phyloP scores from a whole-genome alignment of 768 basidiomycete genomes.

The Boletus rufocinnamomeus region DNA sequence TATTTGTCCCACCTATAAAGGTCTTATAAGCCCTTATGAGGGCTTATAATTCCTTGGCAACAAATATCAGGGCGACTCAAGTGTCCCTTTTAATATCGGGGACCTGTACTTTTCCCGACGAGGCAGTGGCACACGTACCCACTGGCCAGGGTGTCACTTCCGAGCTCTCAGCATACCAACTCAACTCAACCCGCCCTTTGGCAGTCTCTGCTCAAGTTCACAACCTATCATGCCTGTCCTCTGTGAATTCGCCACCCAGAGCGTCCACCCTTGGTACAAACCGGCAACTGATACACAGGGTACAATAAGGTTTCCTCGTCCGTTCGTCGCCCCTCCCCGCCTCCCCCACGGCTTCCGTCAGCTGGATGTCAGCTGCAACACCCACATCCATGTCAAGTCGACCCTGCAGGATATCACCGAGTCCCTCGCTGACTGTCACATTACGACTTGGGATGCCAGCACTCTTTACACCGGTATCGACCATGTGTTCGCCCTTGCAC shows the following conservation, averaged over 20 bases:
- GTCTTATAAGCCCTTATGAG: too few relatives aligned
- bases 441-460: not conserved
- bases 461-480: not conserved
- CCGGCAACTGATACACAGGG: conserved; percentile 9
- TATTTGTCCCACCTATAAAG: too few relatives aligned
- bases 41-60: too few relatives aligned
- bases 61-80: too few relatives aligned
- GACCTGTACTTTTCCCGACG: too few relatives aligned
- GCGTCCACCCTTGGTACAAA: not conserved
- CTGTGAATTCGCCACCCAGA: conserved; percentile 13
- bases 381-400: conserved; percentile 17
- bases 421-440: conserved; percentile 10
- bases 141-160: too few relatives aligned
- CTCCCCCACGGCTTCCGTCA: conserved; percentile 17
- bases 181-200: not conserved
- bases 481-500: conserved; percentile 7
- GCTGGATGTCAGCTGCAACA: conserved; percentile 7
- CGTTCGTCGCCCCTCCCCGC: conserved; percentile 20
- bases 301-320: conserved; percentile 15
- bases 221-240: conserved; percentile 15
- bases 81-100: too few relatives aligned
- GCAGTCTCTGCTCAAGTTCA: not conserved
- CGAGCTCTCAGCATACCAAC: not conserved
- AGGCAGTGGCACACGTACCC: too few relatives aligned
- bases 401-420: conserved; percentile 4